Evolutionary conservation across 805 yeast species (phyloP).

Genomic region (Hanseniaspora osmophila): DNA sequence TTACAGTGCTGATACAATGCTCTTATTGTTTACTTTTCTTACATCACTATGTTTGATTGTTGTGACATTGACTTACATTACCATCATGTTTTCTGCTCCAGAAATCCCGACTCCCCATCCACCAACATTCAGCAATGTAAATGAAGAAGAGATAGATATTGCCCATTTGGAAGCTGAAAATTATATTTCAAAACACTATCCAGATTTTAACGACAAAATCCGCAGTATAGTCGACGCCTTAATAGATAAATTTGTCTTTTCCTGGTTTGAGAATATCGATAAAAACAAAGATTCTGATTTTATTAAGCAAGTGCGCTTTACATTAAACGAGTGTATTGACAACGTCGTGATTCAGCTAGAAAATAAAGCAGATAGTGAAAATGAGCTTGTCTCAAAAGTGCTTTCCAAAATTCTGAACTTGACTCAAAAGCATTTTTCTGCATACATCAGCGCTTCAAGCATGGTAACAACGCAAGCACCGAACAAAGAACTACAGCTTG

Average conservation of each 20-base stretch:
- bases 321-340: slow-evolving; percentile 26
- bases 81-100: background rate
- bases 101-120: background rate
- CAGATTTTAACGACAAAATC: slow-evolving; percentile 27
- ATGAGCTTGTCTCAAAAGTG: background rate
- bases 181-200: slow-evolving; percentile 3
- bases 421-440: slow-evolving; percentile 46
- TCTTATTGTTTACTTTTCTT: background rate
- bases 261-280: slow-evolving; percentile 40
- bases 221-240: slow-evolving; percentile 33
- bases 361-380: background rate
- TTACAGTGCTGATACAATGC: background rate
- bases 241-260: slow-evolving; percentile 35
- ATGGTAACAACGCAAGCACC: slow-evolving; percentile 19
- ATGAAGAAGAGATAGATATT: background rate
- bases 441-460: slow-evolving; percentile 28
- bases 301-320: slow-evolving; percentile 27
- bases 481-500: slow-evolving; percentile 29
- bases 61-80: background rate
- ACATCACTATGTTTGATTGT: background rate
- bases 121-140: background rate
- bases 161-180: background rate
- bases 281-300: slow-evolving; percentile 21
- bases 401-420: slow-evolving; percentile 50
- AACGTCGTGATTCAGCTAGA: background rate